These are phyloP conservation scores for Hypoxylon sp. DNA, from an alignment of 2,329 filamentous ascomycete species.

Conservation along the genomic window DNA sequence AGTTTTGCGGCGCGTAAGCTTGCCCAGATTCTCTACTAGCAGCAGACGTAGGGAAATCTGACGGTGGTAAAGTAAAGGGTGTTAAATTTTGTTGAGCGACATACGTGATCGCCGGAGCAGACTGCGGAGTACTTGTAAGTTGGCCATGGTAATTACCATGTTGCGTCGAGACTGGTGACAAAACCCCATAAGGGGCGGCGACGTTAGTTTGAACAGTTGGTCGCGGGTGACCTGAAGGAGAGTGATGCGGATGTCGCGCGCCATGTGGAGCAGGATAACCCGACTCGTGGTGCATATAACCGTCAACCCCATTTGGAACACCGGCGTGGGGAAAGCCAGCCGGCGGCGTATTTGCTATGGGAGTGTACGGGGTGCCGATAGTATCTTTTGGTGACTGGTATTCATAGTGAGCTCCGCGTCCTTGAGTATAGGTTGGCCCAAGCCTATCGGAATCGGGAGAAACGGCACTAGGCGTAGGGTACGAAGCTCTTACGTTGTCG, in stretches of 20 bases:
- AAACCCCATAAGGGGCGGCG: constrained; percentile 64
- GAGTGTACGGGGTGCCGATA: constrained; percentile 63
- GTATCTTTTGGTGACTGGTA: constrained; percentile 64
- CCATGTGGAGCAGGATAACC: constrained; percentile 54
- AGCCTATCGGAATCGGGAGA: constrained; percentile 66
- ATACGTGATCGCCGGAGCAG: constrained; percentile 62
- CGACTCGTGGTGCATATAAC: constrained; percentile 61
- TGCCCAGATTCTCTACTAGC: constrained; percentile 56
- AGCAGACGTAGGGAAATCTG: constrained; percentile 67
- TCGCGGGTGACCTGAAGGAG: constrained; percentile 61
- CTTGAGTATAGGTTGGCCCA: constrained; percentile 60
- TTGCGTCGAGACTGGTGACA: constrained; percentile 67
- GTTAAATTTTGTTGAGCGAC: constrained; percentile 74
- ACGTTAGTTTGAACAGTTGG: constrained; percentile 64
- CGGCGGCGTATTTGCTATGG: constrained; percentile 62
- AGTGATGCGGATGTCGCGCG: constrained; percentile 58
- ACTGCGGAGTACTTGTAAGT: constrained; percentile 62
- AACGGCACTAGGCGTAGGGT: constrained; percentile 59
- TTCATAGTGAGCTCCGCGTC: constrained; percentile 58
- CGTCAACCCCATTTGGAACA: constrained; percentile 58
- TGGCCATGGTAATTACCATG: constrained; percentile 64
- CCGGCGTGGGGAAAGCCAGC: constrained; percentile 55
- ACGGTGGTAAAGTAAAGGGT: constrained; percentile 73
- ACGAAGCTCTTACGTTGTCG: constrained; percentile 59
- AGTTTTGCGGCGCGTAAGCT: constrained; percentile 57